phyloP scores from a whole-genome alignment of 2,329 filamentous ascomycete genomes.

The Chrysoporthe cubensis region DNA sequence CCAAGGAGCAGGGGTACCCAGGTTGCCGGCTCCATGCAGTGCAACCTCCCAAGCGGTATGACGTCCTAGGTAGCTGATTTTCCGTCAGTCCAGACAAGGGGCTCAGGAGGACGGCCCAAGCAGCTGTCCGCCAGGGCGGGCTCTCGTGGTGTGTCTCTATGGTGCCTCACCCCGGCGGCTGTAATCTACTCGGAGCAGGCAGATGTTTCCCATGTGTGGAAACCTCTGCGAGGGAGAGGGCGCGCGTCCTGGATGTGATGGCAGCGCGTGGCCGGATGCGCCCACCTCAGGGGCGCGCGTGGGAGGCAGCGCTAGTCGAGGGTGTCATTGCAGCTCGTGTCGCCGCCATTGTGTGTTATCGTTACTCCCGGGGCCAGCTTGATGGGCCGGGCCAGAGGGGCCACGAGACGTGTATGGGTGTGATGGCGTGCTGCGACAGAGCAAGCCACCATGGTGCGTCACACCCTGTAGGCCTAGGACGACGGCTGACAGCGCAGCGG shows the following conservation, averaged over 20 bases:
- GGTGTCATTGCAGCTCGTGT: slow-evolving; percentile 3
- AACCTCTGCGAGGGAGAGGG: not conserved
- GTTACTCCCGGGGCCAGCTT: not conserved
- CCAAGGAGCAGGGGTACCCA: not conserved
- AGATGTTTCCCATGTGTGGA: not conserved
- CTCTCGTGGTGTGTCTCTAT: not conserved
- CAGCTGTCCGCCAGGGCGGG: too few relatives aligned
- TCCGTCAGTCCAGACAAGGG: not conserved
- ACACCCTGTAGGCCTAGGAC: not conserved
- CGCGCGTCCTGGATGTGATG: not conserved
- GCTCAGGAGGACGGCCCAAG: not conserved
- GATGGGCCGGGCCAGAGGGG: not conserved
- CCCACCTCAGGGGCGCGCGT: not conserved
- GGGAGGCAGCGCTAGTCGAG: slow-evolving; percentile 12
- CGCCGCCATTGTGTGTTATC: not conserved
- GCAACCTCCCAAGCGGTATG: slow-evolving; percentile 12
- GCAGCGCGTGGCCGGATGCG: not conserved
- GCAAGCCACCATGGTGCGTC: not conserved
- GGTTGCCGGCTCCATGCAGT: not conserved
- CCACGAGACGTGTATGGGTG: not conserved
- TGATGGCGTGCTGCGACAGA: slow-evolving; percentile 4
- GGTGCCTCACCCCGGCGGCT: too few relatives aligned
- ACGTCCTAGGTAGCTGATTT: slow-evolving; percentile 5
- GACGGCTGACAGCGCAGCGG: not conserved
- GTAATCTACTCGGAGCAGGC: not conserved